These are phyloP conservation scores for Candida mattraensis DNA, from an alignment of 805 yeast genomes.

Conservation along the genomic window DNA sequence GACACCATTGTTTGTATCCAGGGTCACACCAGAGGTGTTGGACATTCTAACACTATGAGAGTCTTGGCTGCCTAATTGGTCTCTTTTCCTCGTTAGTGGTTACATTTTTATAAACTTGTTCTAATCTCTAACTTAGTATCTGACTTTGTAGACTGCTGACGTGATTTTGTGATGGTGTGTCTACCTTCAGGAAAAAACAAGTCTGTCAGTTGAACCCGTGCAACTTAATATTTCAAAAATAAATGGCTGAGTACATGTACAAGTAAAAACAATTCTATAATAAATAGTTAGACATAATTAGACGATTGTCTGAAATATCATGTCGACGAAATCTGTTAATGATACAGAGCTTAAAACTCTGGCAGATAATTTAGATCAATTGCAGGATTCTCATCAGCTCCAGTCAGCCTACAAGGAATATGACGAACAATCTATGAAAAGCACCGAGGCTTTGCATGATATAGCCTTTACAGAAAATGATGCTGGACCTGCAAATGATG, in stretches of 20 bases:
- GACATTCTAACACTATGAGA: constrained; percentile 98
- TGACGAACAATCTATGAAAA: constrained; percentile 9
- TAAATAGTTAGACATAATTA: neutral
- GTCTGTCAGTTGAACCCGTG: too few species aligned
- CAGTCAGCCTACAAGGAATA: neutral
- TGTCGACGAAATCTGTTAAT: constrained; percentile 3
- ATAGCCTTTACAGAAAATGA: constrained; percentile 9
- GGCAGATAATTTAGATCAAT: constrained; percentile 2
- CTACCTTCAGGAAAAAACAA: too few species aligned
- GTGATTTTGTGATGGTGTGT: too few species aligned
- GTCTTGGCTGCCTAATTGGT: constrained; percentile 70
- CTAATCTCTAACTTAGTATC: too few species aligned
- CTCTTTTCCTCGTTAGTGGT: too few species aligned
- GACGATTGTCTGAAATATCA: neutral
- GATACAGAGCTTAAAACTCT: constrained; percentile 18
- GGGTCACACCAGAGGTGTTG: constrained; percentile 98
- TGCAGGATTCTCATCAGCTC: too few species aligned
- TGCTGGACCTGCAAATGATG: constrained; percentile 5
- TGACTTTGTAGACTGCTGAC: too few species aligned
- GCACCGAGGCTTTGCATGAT: constrained; percentile 20
- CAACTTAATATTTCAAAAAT: too few species aligned
- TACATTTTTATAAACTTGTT: too few species aligned
- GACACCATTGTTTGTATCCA: constrained; percentile 92
- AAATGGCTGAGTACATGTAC: too few species aligned
- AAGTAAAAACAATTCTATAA: neutral